A percentile compares a stretch with the other conserved stretches of the same genome.
phyloP scores from a whole-genome alignment of 129 eudicot genomes.

The Centaurea solstitialis region DNA sequence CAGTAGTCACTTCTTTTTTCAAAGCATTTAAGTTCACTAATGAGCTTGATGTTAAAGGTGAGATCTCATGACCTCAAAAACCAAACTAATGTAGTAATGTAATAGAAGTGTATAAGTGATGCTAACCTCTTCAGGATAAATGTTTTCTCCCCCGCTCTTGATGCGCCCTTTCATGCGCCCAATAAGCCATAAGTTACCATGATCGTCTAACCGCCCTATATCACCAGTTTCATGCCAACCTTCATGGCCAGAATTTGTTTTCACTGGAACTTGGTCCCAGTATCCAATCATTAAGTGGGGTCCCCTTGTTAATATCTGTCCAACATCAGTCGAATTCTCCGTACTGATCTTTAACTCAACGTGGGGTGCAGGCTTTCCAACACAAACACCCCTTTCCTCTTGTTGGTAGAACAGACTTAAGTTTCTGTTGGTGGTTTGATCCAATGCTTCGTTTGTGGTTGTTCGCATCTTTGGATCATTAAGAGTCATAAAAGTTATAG shows the following conservation, averaged over 20 bases:
- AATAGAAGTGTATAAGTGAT: background rate
- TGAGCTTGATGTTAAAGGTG: background rate
- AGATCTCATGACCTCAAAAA: background rate
- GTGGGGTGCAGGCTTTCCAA: slow-evolving; percentile 93
- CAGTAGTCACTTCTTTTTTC: background rate
- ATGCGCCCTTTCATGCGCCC: slow-evolving; percentile 88
- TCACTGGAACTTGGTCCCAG: slow-evolving; percentile 55
- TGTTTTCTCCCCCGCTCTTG: slow-evolving; percentile 93
- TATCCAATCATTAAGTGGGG: slow-evolving; percentile 84
- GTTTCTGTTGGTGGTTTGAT: slow-evolving; percentile 6
- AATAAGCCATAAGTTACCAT: slow-evolving; percentile 85
- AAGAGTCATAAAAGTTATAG: slow-evolving; percentile 79
- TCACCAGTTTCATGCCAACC: slow-evolving; percentile 97
- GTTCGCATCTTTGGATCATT: slow-evolving; percentile 53
- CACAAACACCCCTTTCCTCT: slow-evolving; percentile 61
- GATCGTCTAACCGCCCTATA: slow-evolving; percentile 68
- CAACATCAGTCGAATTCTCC: slow-evolving; percentile 42
- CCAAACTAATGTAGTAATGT: background rate
- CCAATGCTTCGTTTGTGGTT: background rate
- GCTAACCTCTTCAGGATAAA: slow-evolving; percentile 90
- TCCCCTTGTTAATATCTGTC: slow-evolving; percentile 80
- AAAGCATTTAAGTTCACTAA: background rate
- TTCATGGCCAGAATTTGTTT: slow-evolving; percentile 21
- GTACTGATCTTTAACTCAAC: slow-evolving; percentile 58
- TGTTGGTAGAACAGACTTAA: slow-evolving; percentile 17